Evolutionary conservation across 306 rosid genomes (phyloP), one percentile per base, ranked within the genome.

Genomic region (Fagus sylvatica): DNA sequence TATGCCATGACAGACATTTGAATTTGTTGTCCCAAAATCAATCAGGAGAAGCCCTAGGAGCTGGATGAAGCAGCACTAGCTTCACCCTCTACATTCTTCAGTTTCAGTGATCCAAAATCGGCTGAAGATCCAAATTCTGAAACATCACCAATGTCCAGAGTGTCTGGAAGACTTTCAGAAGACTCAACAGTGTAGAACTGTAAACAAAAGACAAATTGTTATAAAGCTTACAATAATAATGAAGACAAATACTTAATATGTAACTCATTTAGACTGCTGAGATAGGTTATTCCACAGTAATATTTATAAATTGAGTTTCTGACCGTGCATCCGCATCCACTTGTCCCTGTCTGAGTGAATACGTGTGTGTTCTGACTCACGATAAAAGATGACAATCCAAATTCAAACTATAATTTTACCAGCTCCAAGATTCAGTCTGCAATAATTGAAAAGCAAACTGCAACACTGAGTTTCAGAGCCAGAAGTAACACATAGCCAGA

Each of bases 141-240:
- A 74, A 87, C 92, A 83, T 96, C 98, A 8, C 96, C 96, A n/a
- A 91, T 89, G 74, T 89, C 97, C 87, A 93, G 80, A 17, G 91
- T 80, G 41, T 93, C 98, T 13, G 99, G 98, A 71, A 93, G 99
- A 79, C 71, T 83, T 81, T 84, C 91, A 70, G 89, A 82, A 76
- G 87, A 55, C 60, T 79, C 94, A 37, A 54, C 84, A 28, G 74
- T 82, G 11, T 84, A 87, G 43, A 77, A 41, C 98, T 93, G 88
- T 10, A 75, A 64, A 22, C 60, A 61, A 64, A 73, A 49, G 79
- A 53, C 76, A 81, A 65, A 59, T 59, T 22, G 22, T 30, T 37
- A 39, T 17, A 7, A 39, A 39, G 48, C 30, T 37, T n/a, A 65
- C 15, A 11, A 61, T 33, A 33, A 32, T 33, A 32, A 37, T 7